These are phyloP conservation scores for Hippophae tibetana DNA, from an alignment of 306 rosid genomes.

Conservation along the genomic window DNA sequence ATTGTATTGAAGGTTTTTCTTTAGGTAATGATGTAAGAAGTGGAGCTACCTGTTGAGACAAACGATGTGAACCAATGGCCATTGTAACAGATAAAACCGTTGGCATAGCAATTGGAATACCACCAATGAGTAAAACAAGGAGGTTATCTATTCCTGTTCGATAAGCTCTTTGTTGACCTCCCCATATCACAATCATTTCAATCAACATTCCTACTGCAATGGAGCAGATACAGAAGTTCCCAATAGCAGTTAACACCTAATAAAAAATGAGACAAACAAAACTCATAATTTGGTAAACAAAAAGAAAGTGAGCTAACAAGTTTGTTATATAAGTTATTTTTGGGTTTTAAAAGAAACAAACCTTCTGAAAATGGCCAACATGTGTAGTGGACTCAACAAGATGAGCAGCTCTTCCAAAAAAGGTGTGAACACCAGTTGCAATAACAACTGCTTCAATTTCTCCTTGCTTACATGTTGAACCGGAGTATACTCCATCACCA, in stretches of 20 bases:
- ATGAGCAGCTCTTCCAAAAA: constrained; percentile 96
- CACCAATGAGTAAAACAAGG: constrained; percentile 86
- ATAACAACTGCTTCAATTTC: constrained; percentile 85
- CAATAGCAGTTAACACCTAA: constrained; percentile 80
- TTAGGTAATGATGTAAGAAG: no score
- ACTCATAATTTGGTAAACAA: neutral
- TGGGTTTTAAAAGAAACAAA: constrained; percentile 3
- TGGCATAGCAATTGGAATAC: constrained; percentile 95
- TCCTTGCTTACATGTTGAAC: constrained; percentile 88
- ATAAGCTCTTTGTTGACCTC: constrained; percentile 59
- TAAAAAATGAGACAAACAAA: constrained; percentile 11
- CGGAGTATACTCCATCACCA: constrained; percentile 73
- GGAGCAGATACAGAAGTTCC: constrained; percentile 89
- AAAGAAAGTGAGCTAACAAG: no score
- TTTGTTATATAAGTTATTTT: neutral
- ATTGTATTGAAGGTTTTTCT: no score
- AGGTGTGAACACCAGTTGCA: constrained; percentile 89
- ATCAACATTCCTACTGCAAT: constrained; percentile 63
- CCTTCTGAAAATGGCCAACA: constrained; percentile 86
- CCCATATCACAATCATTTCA: constrained; percentile 78
- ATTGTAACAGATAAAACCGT: constrained; percentile 85
- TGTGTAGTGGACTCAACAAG: constrained; percentile 72
- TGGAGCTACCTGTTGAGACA: constrained; percentile 38
- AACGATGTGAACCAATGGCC: constrained; percentile 89
- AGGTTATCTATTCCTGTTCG: constrained; percentile 80